phyloP scores from a whole-genome alignment of 2,329 filamentous ascomycete species.

The Alternaria dauci region DNA sequence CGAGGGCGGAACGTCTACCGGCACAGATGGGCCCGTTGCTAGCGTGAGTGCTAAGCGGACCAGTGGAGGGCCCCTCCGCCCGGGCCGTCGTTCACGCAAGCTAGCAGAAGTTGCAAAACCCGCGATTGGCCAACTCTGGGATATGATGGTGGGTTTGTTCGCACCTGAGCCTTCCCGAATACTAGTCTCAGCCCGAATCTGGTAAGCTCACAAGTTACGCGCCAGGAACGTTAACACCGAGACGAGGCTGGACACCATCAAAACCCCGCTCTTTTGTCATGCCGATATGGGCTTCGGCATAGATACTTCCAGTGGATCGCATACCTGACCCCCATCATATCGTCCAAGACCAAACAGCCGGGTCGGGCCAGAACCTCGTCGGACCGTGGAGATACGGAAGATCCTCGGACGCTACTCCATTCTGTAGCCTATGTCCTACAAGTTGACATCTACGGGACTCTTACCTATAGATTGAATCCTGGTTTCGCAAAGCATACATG shows the following conservation, averaged over 20 bases:
- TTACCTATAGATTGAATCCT: background rate
- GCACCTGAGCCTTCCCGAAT: background rate
- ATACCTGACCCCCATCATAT: background rate
- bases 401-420: background rate
- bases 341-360: background rate
- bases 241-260: background rate
- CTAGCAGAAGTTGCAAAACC: background rate
- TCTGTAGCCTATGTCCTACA: background rate
- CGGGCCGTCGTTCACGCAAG: constrained; percentile 1
- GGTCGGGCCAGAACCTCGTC: background rate
- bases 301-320: background rate
- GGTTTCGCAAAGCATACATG: background rate
- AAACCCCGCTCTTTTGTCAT: background rate
- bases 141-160: background rate
- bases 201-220: background rate
- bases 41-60: background rate
- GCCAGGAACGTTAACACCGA: background rate
- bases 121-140: background rate
- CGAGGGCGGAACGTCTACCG: background rate
- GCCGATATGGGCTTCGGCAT: background rate
- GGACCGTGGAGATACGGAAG: background rate
- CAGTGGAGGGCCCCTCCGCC: background rate
- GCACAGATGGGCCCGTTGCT: background rate
- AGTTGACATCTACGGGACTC: background rate
- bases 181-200: background rate